Evolutionary conservation across 345 rosid species (phyloP).

Genomic region (Pistacia atlantica): DNA sequence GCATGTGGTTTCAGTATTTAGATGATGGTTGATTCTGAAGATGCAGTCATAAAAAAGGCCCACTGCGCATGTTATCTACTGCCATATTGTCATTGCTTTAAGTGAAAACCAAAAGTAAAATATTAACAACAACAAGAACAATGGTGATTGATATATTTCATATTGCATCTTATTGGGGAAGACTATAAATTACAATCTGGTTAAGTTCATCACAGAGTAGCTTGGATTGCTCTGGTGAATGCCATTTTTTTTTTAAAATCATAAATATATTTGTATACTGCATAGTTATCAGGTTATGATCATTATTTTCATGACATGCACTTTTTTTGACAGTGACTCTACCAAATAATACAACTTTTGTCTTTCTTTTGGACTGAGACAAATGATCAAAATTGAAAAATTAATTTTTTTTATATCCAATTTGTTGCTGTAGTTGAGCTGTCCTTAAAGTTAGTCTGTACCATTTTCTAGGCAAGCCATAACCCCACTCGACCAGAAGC

Average conservation of each 20-base stretch:
- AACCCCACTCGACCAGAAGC: not conserved
- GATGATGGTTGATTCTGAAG: conserved; percentile 36
- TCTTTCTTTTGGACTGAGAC: conserved; percentile 2
- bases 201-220: not conserved
- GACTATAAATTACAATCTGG: not conserved
- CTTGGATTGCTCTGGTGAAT: not conserved
- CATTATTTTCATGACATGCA: not conserved
- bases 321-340: not conserved
- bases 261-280: no score
- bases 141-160: not conserved
- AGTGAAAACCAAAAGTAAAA: not conserved
- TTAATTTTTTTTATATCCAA: not conserved
- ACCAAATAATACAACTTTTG: not conserved
- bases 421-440: conserved; percentile 1
- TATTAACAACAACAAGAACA: not conserved
- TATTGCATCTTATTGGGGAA: not conserved
- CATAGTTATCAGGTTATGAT: not conserved
- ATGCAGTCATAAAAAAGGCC: conserved; percentile 32
- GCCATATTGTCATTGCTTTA: conserved; percentile 3
- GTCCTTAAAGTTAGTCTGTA: not conserved
- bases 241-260: not conserved
- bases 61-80: conserved; percentile 29
- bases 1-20: conserved; percentile 41
- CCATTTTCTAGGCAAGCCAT: not conserved
- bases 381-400: conserved; percentile 1